Evolutionary conservation across 169 alveolate species (phyloP).

Genomic region (Cryptosporidium muris): DNA sequence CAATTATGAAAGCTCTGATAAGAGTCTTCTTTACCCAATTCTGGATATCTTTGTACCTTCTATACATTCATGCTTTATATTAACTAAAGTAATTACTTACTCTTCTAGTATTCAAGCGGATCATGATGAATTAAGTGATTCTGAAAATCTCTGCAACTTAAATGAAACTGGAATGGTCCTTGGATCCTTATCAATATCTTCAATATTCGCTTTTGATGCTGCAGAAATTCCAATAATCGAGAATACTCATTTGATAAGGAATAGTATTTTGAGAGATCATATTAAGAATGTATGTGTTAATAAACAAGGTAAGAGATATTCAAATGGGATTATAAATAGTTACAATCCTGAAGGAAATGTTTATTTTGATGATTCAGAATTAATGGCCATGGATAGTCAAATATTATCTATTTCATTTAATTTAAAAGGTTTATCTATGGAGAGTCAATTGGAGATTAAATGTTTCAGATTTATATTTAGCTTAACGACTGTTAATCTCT

Average conservation of each 20-base stretch:
- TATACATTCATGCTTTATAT: conserved; percentile 21
- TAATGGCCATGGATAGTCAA: conserved; percentile 21
- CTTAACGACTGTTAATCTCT: conserved; percentile 39
- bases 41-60: conserved; percentile 61
- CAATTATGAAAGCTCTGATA: background rate
- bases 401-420: conserved; percentile 1
- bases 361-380: conserved; percentile 23
- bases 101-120: background rate
- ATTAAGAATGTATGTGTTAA: background rate
- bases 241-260: conserved; percentile 34
- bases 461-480: conserved; percentile 65
- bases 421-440: conserved; percentile 20
- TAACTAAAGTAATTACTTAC: background rate
- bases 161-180: conserved; percentile 10
- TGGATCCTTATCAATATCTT: conserved; percentile 43
- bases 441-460: conserved; percentile 7
- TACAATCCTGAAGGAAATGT: conserved; percentile 15
- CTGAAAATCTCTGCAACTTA: background rate
- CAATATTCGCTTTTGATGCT: conserved; percentile 58
- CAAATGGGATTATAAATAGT: background rate
- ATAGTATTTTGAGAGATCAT: conserved; percentile 16
- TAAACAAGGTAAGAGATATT: background rate
- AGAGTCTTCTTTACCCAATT: background rate
- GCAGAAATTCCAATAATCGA: conserved; percentile 63
- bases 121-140: background rate